Evolutionary conservation across 164 flowering plant genomes (phyloP), one percentile per base, ranked within the genome.

Genomic region (Stephania yunnanensis): DNA sequence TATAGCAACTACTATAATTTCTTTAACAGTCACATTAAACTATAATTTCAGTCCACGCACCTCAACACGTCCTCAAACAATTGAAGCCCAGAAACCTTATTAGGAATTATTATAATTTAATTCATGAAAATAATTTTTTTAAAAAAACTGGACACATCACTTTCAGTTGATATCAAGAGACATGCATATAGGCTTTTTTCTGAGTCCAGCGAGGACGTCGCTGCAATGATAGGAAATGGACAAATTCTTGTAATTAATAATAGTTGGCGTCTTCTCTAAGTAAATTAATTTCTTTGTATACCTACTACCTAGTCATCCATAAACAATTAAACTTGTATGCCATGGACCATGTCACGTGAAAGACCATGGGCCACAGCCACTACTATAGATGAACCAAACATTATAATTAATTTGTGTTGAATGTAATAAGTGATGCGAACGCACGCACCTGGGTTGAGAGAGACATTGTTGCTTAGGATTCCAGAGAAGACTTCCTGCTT

Each of bases 381-480:
- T 55, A 17, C 6, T 4, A 11, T 19, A 36, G 42, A 36, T 36
- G 42, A 36, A 36, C 42, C 42, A 36, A 36, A 36, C 42, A 36
- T 36, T 36, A 36, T 36, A 2, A 36, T 36, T 48, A 12, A 48
- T 48, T 2, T 48, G 53, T 8, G 53, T 8, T 48, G 11, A 48
- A 8, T 48, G 13, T 48, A 48, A 48, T 1, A 12, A 48, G 17
- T 50, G 6, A 50, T 53, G 65, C 5, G 1, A 4, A 20, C 19
- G 55, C 74, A 95, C 98, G 55, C 74, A 95, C 99, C 99, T 36
- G 99, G 99, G 82, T 95, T 95, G 8, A 80, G 83, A 36, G 91
- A 83, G 6, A 88, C 86, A 46, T 90, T 89, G 83, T 90, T 90
- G 89, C 95, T 90, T 9, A 95, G 78, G 72, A 95, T 95, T 44